Percentiles rank a stretch among this genome's conserved stretches.
Evolutionary conservation across 495 filamentous ascomycete species (phyloP).

Genomic region (Chaetomium tenue): DNA sequence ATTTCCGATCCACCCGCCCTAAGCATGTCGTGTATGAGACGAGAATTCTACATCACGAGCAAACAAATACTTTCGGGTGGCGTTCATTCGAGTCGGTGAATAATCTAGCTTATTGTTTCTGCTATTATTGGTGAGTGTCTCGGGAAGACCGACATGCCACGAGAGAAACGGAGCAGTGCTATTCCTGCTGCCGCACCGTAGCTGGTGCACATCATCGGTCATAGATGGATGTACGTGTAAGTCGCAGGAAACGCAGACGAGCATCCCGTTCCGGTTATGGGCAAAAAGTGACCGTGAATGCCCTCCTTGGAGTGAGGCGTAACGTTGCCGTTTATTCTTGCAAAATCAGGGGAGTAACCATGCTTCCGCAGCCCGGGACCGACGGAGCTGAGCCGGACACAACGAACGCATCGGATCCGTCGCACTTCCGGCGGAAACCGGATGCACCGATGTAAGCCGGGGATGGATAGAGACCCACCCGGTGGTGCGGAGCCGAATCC

Average conservation of each 20-base stretch:
- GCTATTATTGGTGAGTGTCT: background rate
- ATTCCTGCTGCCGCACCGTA: too few relatives aligned
- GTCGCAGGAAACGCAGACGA: too few relatives aligned
- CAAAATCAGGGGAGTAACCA: background rate
- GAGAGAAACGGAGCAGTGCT: too few relatives aligned
- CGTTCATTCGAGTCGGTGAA: background rate
- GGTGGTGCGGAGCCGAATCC: conserved; percentile 8
- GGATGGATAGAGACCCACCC: background rate
- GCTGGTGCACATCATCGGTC: too few relatives aligned
- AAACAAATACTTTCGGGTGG: background rate
- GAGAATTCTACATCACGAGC: too few relatives aligned
- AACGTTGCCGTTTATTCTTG: background rate
- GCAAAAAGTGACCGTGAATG: too few relatives aligned
- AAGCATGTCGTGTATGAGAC: too few relatives aligned
- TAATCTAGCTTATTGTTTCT: background rate
- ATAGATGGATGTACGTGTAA: too few relatives aligned
- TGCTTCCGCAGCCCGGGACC: too few relatives aligned
- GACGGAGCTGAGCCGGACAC: background rate
- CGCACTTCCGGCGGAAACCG: conserved; percentile 14
- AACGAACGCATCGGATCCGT: conserved; percentile 3
- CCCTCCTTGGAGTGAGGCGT: background rate
- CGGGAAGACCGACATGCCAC: too few relatives aligned
- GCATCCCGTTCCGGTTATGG: too few relatives aligned
- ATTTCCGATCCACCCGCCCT: background rate
- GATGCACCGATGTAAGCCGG: background rate